These are phyloP conservation scores for Rubia peregrina DNA, from an alignment of 305 asterid species.

Conservation along the genomic window DNA sequence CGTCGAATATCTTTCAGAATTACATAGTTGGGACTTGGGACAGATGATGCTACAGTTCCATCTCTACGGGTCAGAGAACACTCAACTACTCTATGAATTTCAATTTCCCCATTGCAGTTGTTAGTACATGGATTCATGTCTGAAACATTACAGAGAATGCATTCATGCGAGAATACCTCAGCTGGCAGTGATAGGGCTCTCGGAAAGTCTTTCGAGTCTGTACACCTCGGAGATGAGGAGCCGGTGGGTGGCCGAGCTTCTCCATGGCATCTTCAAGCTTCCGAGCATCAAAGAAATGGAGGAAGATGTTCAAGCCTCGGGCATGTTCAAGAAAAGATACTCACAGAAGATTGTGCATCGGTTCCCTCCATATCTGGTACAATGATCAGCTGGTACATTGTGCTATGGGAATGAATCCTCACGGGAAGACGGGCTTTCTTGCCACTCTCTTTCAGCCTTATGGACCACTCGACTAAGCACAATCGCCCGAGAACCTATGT, in stretches of 20 bases:
- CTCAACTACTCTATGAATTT: not conserved
- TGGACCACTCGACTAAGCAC: slow-evolving; percentile 33
- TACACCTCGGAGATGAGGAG: slow-evolving; percentile 37
- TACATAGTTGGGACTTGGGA: slow-evolving; percentile 22
- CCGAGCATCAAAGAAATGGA: slow-evolving; percentile 40
- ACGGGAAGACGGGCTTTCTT: slow-evolving; percentile 32
- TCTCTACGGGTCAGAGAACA: slow-evolving; percentile 23
- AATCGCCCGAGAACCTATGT: not conserved
- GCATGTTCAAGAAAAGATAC: slow-evolving; percentile 25
- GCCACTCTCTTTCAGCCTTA: slow-evolving; percentile 39
- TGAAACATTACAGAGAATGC: slow-evolving; percentile 18
- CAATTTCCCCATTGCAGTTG: not conserved
- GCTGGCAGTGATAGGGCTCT: slow-evolving; percentile 38
- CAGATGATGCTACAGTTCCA: slow-evolving; percentile 23
- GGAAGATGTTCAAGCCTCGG: slow-evolving; percentile 25
- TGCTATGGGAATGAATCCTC: slow-evolving; percentile 48
- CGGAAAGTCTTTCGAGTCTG: slow-evolving; percentile 28
- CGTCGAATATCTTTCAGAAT: slow-evolving; percentile 23
- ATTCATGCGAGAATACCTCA: slow-evolving; percentile 43
- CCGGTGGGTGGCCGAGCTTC: slow-evolving; percentile 40
- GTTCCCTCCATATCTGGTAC: slow-evolving; percentile 37
- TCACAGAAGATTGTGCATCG: slow-evolving; percentile 31
- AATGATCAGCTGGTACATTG: slow-evolving; percentile 41
- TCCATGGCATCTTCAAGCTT: slow-evolving; percentile 31
- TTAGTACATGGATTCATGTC: not conserved